Evolutionary conservation across 1,284 basidiomycete genomes (phyloP).

Genomic region (Xanthoconium separans): DNA sequence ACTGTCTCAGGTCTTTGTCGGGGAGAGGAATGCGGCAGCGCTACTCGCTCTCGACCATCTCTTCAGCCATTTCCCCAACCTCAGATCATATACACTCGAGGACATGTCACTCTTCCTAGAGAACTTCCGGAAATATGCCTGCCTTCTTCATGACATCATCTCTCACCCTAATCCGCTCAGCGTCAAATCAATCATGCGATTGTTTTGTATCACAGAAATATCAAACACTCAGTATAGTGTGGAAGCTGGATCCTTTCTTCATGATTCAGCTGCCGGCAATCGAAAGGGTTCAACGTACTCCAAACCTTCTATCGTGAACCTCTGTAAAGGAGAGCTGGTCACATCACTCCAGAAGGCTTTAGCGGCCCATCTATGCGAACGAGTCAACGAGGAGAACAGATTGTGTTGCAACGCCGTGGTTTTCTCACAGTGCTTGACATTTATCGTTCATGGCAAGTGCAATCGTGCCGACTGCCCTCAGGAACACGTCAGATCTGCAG

Average conservation of each 20-base stretch:
- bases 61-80: slow-evolving; percentile 16
- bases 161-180: slow-evolving; percentile 29
- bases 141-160: slow-evolving; percentile 34
- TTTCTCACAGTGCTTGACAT: slow-evolving; percentile 43
- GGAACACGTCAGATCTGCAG: slow-evolving; percentile 34
- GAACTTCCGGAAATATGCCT: slow-evolving; percentile 38
- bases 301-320: background rate
- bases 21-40: slow-evolving; percentile 7
- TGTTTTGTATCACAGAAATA: slow-evolving; percentile 40
- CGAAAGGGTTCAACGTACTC: background rate
- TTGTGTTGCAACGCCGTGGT: slow-evolving; percentile 31
- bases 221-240: slow-evolving; percentile 31
- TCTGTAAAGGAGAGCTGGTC: slow-evolving; percentile 12
- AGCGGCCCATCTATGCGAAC: slow-evolving; percentile 26
- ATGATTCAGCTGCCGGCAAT: slow-evolving; percentile 9
- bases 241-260: slow-evolving; percentile 28
- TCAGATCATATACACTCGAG: slow-evolving; percentile 15
- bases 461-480: slow-evolving; percentile 36
- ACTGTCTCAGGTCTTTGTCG: slow-evolving; percentile 14
- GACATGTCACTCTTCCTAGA: slow-evolving; percentile 34
- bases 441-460: slow-evolving; percentile 36
- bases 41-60: slow-evolving; percentile 29
- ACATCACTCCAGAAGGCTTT: slow-evolving; percentile 25
- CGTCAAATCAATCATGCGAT: slow-evolving; percentile 23
- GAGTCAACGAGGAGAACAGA: slow-evolving; percentile 38